These are phyloP conservation scores for Lactarius sanguifluus DNA, from an alignment of 768 basidiomycete species.

Conservation along the genomic window DNA sequence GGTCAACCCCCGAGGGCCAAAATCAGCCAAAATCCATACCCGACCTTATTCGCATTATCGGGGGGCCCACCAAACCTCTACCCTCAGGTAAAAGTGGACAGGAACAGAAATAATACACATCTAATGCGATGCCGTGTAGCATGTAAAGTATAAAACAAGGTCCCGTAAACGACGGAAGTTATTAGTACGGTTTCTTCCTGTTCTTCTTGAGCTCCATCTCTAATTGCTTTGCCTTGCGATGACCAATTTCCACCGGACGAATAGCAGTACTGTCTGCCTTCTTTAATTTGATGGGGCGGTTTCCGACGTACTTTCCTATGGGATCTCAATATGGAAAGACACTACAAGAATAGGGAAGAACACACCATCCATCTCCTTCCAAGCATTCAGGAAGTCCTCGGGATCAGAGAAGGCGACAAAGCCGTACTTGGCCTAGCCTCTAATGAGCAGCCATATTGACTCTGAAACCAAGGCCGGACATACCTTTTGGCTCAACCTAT, in stretches of 20 bases:
- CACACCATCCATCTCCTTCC: constrained; percentile 99
- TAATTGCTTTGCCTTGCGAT: constrained; percentile 85
- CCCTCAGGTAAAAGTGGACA: not conserved
- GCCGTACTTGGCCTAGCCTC: constrained; percentile 83
- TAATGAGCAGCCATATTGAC: constrained; percentile 21
- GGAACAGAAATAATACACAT: constrained; percentile 6
- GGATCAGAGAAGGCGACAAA: constrained; percentile 98
- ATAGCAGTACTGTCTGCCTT: constrained; percentile 89
- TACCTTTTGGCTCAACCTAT: constrained; percentile 92
- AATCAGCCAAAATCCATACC: too few species aligned
- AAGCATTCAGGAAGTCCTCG: constrained; percentile 96
- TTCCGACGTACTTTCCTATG: constrained; percentile 95
- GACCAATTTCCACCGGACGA: constrained; percentile 89
- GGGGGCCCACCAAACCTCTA: too few species aligned
- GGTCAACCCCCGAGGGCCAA: too few species aligned
- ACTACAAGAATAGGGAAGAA: constrained; percentile 4
- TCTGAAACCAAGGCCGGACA: constrained; percentile 19
- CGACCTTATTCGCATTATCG: too few species aligned
- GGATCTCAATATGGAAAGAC: constrained; percentile 17
- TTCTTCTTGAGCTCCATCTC: constrained; percentile 93
- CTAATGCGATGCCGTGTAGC: not conserved
- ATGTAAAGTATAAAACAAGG: not conserved
- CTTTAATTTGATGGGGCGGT: constrained; percentile 93
- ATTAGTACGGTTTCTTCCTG: constrained; percentile 77
- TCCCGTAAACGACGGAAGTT: constrained; percentile 19